phyloP scores from a whole-genome alignment of 805 yeast genomes.

The Kodamaea sagamina region DNA sequence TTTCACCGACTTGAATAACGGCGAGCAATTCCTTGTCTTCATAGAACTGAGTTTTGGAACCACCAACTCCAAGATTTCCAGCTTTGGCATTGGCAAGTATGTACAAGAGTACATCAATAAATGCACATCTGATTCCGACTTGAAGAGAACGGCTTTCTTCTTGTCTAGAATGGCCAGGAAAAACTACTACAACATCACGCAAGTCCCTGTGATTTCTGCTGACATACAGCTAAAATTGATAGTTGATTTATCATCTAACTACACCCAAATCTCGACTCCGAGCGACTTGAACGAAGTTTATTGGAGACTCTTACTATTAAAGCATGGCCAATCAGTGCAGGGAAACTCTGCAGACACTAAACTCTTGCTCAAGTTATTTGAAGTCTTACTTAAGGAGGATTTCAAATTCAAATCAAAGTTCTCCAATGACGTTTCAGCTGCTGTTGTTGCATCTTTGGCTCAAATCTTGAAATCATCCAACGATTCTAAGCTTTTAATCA shows the following conservation, averaged over 20 bases:
- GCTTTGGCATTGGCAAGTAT: slow-evolving; percentile 44
- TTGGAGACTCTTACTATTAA: slow-evolving; percentile 54
- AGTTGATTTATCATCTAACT: slow-evolving; percentile 13
- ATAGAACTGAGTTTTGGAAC: slow-evolving; percentile 47
- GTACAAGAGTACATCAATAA: slow-evolving; percentile 51
- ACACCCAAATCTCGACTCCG: slow-evolving; percentile 8
- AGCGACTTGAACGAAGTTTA: slow-evolving; percentile 39
- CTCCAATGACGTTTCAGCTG: slow-evolving; percentile 44
- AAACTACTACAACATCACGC: slow-evolving; percentile 14
- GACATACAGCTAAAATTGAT: slow-evolving; percentile 27
- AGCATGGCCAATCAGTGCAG: slow-evolving; percentile 29
- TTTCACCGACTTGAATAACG: slow-evolving; percentile 20
- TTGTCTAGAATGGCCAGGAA: slow-evolving; percentile 18
- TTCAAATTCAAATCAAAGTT: slow-evolving; percentile 24
- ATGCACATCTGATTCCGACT: slow-evolving; percentile 18
- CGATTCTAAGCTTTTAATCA: slow-evolving; percentile 18
- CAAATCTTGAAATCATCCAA: slow-evolving; percentile 19
- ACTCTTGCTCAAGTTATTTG: slow-evolving; percentile 20
- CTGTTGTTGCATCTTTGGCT: slow-evolving; percentile 36
- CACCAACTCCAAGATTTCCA: slow-evolving; percentile 46
- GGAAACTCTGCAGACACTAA: slow-evolving; percentile 14
- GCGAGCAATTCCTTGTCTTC: slow-evolving; percentile 46
- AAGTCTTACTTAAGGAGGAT: slow-evolving; percentile 12
- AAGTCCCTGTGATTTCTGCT: slow-evolving; percentile 28
- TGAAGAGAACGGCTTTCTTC: slow-evolving; percentile 33